Evolutionary conservation across 2,329 filamentous ascomycete species (phyloP).

Genomic region (Xylaria sp.): DNA sequence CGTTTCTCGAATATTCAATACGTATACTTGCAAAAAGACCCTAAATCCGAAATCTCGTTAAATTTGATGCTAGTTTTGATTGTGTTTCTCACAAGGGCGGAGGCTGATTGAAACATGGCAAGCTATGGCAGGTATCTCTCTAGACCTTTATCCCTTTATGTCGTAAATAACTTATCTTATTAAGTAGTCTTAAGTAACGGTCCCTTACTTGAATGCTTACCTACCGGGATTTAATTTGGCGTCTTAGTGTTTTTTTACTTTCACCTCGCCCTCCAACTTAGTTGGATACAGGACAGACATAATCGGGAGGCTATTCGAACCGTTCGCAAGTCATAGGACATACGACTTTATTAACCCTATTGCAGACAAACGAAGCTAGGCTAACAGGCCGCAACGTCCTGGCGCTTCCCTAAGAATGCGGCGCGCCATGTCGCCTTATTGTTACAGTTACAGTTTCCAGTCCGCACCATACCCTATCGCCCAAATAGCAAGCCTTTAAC

Average conservation of each 20-base stretch:
- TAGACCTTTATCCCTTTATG: too few species aligned
- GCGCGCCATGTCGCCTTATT: conserved; percentile 5
- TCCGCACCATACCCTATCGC: conserved; percentile 12
- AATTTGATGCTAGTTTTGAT: too few species aligned
- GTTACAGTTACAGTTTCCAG: conserved; percentile 31
- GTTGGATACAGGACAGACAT: not conserved
- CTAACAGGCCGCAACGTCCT: not conserved
- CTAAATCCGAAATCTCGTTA: too few species aligned
- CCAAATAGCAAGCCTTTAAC: conserved; percentile 5
- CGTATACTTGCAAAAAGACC: too few species aligned
- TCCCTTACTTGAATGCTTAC: not conserved
- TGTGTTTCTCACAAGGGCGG: too few species aligned
- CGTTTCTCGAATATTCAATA: too few species aligned
- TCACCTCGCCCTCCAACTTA: not conserved
- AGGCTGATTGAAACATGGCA: too few species aligned
- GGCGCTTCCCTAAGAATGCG: not conserved
- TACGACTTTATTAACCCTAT: not conserved
- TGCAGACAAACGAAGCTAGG: not conserved
- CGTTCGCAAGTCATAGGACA: not conserved
- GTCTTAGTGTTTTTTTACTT: not conserved
- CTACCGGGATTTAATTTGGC: not conserved
- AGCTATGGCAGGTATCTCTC: too few species aligned
- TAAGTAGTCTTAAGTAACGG: not conserved
- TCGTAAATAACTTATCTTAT: not conserved
- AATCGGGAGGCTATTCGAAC: not conserved